Conservation (phyloP, 768 basidiomycete species). For the Tylopilus cervinicoccineus region DNA sequence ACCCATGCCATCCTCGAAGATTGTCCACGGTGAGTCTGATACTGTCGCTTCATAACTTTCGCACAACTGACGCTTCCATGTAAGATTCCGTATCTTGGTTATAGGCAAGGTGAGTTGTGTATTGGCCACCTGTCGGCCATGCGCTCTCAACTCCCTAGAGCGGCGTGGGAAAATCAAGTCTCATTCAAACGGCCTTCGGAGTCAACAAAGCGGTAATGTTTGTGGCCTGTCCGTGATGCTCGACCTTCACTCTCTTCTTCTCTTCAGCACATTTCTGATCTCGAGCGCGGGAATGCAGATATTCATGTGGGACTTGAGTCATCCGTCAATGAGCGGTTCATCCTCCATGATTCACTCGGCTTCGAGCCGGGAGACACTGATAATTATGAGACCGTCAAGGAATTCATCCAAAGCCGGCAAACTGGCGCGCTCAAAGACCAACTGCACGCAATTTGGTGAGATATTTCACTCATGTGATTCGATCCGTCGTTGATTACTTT, state of each 20-base stretch:
- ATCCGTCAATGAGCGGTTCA: neutral
- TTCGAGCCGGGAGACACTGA: conserved; percentile 1
- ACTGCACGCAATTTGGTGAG: conserved; percentile 1
- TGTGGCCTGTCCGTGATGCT: neutral
- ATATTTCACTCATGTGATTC: neutral
- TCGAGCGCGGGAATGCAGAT: neutral
- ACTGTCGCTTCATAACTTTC: neutral
- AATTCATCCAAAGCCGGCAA: neutral
- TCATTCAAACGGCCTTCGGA: neutral
- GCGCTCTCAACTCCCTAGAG: neutral
- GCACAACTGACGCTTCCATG: neutral
- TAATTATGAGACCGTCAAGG: neutral
- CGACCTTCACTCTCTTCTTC: too few relatives aligned
- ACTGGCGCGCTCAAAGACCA: neutral
- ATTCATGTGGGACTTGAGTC: neutral
- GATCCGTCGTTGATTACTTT: neutral
- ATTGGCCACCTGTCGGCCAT: neutral
- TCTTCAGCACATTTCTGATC: too few relatives aligned
- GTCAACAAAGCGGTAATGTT: neutral
- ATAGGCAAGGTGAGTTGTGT: neutral
- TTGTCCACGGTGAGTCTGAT: neutral
- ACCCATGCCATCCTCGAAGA: neutral
- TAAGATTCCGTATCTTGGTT: conserved; percentile 3
- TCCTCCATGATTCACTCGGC: conserved; percentile 1
- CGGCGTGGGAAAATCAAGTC: neutral